Percentiles rank a stretch among this genome's conserved stretches.
Conservation (phyloP, 768 basidiomycete species). For the Termitomyces sp. region DNA sequence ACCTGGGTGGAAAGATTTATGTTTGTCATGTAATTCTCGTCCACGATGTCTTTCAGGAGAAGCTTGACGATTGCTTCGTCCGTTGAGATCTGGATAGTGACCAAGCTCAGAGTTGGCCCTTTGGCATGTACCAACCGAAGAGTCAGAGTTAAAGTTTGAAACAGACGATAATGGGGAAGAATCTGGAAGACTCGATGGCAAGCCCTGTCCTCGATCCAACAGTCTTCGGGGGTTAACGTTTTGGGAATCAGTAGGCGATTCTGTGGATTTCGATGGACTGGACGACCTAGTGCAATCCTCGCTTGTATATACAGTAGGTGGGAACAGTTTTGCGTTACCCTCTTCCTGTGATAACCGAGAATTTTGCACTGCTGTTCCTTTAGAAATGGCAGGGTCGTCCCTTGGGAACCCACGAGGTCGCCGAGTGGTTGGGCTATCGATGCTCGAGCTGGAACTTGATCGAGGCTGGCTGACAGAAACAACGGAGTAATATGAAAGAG, state of each 20-base stretch:
- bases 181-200: constrained; percentile 46
- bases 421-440: constrained; percentile 28
- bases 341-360: constrained; percentile 51
- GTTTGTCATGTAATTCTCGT: constrained; percentile 43
- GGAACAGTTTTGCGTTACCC: constrained; percentile 55
- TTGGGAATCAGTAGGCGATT: constrained; percentile 39
- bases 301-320: constrained; percentile 26
- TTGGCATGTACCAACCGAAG: constrained; percentile 27
- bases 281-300: constrained; percentile 36
- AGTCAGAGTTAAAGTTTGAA: constrained; percentile 34
- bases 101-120: constrained; percentile 81
- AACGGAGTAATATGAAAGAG: constrained; percentile 16
- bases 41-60: constrained; percentile 52
- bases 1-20: constrained; percentile 62
- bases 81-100: constrained; percentile 62
- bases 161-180: constrained; percentile 59
- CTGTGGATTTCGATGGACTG: constrained; percentile 52
- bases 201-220: constrained; percentile 37
- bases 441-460: constrained; percentile 45
- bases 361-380: constrained; percentile 47
- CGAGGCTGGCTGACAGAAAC: constrained; percentile 37
- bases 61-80: constrained; percentile 34
- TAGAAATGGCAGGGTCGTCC: constrained; percentile 51
- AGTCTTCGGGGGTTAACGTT: constrained; percentile 30
- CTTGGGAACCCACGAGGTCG: constrained; percentile 42